These are phyloP conservation scores for Phaeosphaeria sp. DNA, from an alignment of 2,329 filamentous ascomycete genomes.

Conservation along the genomic window DNA sequence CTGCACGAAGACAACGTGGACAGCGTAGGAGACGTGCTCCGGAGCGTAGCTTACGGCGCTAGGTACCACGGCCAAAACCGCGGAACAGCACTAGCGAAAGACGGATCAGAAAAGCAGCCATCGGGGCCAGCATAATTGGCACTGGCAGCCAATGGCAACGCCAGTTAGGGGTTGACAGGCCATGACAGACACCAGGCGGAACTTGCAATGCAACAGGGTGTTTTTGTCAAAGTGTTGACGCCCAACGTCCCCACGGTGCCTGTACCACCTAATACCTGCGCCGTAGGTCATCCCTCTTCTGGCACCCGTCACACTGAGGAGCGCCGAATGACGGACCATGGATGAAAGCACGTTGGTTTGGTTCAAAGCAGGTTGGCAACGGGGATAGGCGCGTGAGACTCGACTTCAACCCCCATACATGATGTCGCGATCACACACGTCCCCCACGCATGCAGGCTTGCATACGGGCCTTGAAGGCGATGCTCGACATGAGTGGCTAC, in stretches of 20 bases:
- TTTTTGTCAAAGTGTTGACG: slow-evolving; percentile 1
- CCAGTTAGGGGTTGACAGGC: slow-evolving; percentile 3
- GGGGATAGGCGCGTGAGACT: neutral
- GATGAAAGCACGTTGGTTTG: neutral
- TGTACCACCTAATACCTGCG: slow-evolving; percentile 1
- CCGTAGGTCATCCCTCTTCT: neutral
- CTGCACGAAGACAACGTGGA: slow-evolving; percentile 3
- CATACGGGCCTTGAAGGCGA: neutral
- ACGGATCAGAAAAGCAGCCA: neutral
- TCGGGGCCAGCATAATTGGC: neutral
- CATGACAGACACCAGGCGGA: slow-evolving; percentile 28
- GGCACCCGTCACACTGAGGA: neutral
- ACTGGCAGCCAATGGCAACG: slow-evolving; percentile 12
- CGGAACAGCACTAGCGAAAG: neutral
- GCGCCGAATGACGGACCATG: neutral
- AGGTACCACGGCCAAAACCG: neutral
- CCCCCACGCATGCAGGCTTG: neutral
- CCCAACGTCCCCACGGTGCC: slow-evolving; percentile 5
- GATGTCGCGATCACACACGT: neutral
- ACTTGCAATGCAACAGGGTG: slow-evolving; percentile 15
- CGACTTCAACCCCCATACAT: neutral
- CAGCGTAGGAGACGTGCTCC: neutral
- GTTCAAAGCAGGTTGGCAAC: too few species aligned
- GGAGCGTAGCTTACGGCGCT: neutral
- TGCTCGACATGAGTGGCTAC: neutral